Evolutionary conservation across 495 filamentous ascomycete genomes (phyloP), one percentile per base, ranked within the genome.

Genomic region (Schizothecium vesticola): DNA sequence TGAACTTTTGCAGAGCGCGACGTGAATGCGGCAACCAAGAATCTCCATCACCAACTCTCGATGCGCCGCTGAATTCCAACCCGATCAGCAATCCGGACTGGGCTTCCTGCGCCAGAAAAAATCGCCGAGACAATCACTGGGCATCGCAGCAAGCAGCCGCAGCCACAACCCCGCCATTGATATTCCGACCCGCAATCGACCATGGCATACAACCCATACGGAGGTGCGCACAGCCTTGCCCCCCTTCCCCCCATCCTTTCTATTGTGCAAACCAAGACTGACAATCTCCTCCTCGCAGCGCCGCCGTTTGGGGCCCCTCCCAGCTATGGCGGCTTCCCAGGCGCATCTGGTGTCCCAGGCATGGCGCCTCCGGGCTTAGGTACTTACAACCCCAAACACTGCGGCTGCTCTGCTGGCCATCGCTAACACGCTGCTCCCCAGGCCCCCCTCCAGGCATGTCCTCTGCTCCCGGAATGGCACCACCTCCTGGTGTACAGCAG

Each of bases 361-460:
- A 86, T 91, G 82, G 87, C 86, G 69, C 87, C 90, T 73, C 91
- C 94, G 67, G 93, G 92, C 74, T 87, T 97, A 87, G 93, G 93
- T 92, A 86, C 81, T 57, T 57, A 2, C 7, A 29, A 6, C 16
- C 24, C 21, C 0, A 24, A 55, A 56, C 13, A 19, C 24, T 22
- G 88, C 78, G 64, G 61, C 64, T 66, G 11, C 64, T 59, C 59
- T 58, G 13, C 5, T 28, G n/a, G 55, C n/a, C 25, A n/a, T 13
- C 57, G 43, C 61, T 29, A 16, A n/a, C 66, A 55, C 29, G 21
- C 29, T 61, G 64, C 64, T 31, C 33, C 66, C 3, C 63, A 88
- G 87, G 82, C 79, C 81, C 86, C 73, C 87, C 88, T 63, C 88
- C 90, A 82, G 90, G 89, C 77, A 90, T 90, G 86, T 86, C 89